Conservation (phyloP, 768 basidiomycete species). For the Suillus fuscotomentosus region DNA sequence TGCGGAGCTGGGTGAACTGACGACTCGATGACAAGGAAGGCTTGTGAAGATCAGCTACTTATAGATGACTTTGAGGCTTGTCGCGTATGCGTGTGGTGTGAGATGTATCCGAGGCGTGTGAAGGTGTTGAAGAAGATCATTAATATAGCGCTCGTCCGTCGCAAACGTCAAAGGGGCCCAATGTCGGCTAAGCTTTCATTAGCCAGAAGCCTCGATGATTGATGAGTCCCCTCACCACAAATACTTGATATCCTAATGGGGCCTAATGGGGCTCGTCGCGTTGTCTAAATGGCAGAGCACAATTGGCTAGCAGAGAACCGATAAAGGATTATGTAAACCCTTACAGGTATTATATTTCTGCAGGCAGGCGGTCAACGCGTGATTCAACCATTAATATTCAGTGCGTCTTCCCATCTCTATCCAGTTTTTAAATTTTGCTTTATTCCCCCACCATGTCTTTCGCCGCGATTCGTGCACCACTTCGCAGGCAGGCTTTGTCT, state of each 20-base stretch:
- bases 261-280: neutral
- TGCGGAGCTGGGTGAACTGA: neutral
- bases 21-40: neutral
- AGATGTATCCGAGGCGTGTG: conserved; percentile 5
- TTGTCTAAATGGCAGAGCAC: neutral
- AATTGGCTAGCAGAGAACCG: conserved; percentile 2
- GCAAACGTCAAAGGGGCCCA: neutral
- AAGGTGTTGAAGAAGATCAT: conserved; percentile 6
- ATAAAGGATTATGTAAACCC: conserved; percentile 10
- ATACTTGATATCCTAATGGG: neutral
- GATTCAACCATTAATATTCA: neutral
- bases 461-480: conserved; percentile 48
- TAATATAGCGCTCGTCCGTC: conserved; percentile 11
- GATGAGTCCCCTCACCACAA: neutral
- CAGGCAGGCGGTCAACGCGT: neutral
- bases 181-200: neutral
- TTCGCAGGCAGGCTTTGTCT: conserved; percentile 43
- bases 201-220: neutral
- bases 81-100: conserved; percentile 1
- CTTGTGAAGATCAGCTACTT: conserved; percentile 6
- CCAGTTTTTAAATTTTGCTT: neutral
- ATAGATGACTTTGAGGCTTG: neutral
- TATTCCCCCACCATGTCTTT: conserved; percentile 49
- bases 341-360: neutral
- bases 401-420: neutral